A percentile compares a stretch with the other conserved stretches of the same genome.
phyloP scores from a whole-genome alignment of 371 early-diverging fungal genomes.

The Zopfochytrium polystomum region DNA sequence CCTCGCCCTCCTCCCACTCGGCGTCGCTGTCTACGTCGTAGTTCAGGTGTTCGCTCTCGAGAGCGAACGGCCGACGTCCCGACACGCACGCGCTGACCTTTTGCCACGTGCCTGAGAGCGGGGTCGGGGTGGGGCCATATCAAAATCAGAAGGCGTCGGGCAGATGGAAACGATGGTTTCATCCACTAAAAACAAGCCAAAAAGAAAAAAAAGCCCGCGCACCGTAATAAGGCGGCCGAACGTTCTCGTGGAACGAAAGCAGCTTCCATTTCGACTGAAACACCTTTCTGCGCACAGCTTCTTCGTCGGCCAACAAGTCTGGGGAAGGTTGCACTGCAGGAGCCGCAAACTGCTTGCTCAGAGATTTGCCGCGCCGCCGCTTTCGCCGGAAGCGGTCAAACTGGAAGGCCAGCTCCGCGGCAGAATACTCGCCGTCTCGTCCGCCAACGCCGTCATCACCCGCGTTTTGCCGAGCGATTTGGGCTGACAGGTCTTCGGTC shows the following conservation, averaged over 20 bases:
- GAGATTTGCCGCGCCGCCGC: too few relatives aligned
- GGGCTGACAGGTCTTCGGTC: background rate
- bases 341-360: too few relatives aligned
- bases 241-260: constrained; percentile 66
- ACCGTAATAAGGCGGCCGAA: constrained; percentile 79
- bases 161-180: too few relatives aligned
- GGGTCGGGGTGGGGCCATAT: background rate
- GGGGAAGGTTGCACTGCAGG: too few relatives aligned
- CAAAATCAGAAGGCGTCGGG: background rate
- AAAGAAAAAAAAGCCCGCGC: too few relatives aligned
- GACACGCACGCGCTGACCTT: constrained; percentile 53
- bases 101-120: constrained; percentile 73
- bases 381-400: too few relatives aligned
- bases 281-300: background rate
- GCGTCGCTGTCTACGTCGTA: constrained; percentile 86
- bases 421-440: too few relatives aligned
- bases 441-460: constrained; percentile 18
- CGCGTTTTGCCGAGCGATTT: background rate
- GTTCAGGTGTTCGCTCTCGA: constrained; percentile 62
- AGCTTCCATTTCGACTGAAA: constrained; percentile 57
- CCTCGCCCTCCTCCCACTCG: constrained; percentile 66
- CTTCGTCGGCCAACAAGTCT: constrained; percentile 40
- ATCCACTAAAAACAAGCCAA: too few relatives aligned
- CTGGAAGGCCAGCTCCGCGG: too few relatives aligned
- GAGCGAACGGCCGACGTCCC: constrained; percentile 62